These are phyloP conservation scores for Aspergillus tamarii DNA, from an alignment of 2,329 filamentous ascomycete genomes.

Conservation along the genomic window DNA sequence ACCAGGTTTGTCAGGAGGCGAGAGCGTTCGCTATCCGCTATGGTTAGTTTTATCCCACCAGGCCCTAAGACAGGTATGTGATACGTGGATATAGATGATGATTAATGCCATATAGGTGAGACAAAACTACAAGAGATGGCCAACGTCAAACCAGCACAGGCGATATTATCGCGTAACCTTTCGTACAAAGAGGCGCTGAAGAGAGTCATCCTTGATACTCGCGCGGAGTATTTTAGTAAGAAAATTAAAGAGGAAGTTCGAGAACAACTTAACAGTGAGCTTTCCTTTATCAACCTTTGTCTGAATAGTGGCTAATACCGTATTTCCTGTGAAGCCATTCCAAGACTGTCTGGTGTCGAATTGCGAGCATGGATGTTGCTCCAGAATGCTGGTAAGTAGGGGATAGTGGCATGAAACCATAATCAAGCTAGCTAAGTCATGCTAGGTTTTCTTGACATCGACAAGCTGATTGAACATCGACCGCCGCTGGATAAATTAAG, in stretches of 20 bases:
- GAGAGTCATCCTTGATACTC: background rate
- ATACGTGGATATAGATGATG: background rate
- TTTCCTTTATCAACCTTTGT: too few species aligned
- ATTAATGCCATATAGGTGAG: background rate
- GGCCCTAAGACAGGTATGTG: background rate
- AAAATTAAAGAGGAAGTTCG: background rate
- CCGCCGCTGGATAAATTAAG: slow-evolving; percentile 24
- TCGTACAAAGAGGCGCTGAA: slow-evolving; percentile 2
- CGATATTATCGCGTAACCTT: slow-evolving; percentile 6
- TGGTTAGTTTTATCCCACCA: background rate
- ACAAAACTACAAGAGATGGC: background rate
- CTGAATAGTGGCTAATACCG: background rate
- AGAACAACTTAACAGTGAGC: background rate
- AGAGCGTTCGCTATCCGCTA: slow-evolving; percentile 34
- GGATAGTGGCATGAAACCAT: too few species aligned
- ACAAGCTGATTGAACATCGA: slow-evolving; percentile 43
- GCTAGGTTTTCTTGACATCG: slow-evolving; percentile 41
- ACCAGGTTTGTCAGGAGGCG: slow-evolving; percentile 39
- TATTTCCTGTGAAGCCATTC: background rate
- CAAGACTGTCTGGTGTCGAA: slow-evolving; percentile 8
- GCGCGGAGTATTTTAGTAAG: background rate
- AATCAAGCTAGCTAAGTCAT: background rate
- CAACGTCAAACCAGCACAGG: background rate
- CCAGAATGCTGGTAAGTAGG: slow-evolving; percentile 27
- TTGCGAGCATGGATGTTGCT: slow-evolving; percentile 37